A percentile compares a stretch with the other conserved stretches of the same genome.
phyloP scores from a whole-genome alignment of 2,329 filamentous ascomycete genomes.

The Fusarium goolgardi region DNA sequence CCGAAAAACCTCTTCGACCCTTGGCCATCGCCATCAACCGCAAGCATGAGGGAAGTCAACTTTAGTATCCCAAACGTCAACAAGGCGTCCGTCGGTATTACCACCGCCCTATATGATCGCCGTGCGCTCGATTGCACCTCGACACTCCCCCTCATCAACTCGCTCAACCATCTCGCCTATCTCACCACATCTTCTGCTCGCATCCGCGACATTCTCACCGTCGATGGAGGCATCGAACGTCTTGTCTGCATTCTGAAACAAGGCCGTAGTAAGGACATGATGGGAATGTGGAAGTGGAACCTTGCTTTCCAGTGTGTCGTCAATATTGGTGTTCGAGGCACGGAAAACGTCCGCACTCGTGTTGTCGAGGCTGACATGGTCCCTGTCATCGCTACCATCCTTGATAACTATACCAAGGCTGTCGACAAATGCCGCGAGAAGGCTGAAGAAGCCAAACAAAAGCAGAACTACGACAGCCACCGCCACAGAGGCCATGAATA shows the following conservation, averaged over 20 bases:
- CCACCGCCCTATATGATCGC: slow-evolving; percentile 96
- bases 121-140: slow-evolving; percentile 98
- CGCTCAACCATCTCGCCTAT: slow-evolving; percentile 97
- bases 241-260: slow-evolving; percentile 98
- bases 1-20: slow-evolving; percentile 25
- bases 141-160: slow-evolving; percentile 97
- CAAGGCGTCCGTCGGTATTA: slow-evolving; percentile 99
- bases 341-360: slow-evolving; percentile 90
- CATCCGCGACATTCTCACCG: slow-evolving; percentile 96
- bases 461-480: slow-evolving; percentile 67
- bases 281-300: slow-evolving; percentile 99
- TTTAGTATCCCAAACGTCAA: slow-evolving; percentile 99
- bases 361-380: slow-evolving; percentile 99
- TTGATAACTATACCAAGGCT: slow-evolving; percentile 98
- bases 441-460: slow-evolving; percentile 83
- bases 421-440: slow-evolving; percentile 91
- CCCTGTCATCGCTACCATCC: slow-evolving; percentile 95
- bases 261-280: slow-evolving; percentile 95
- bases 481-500: slow-evolving; percentile 64
- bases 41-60: slow-evolving; percentile 98
- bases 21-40: slow-evolving; percentile 39
- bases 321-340: slow-evolving; percentile 96
- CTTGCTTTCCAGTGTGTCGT: slow-evolving; percentile 98
- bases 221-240: slow-evolving; percentile 97
- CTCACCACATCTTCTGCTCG: slow-evolving; percentile 97